Percentiles rank a stretch among this genome's conserved stretches.
These are phyloP conservation scores for Leptographium flavum DNA, from an alignment of 2,329 filamentous ascomycete species.

Conservation along the genomic window DNA sequence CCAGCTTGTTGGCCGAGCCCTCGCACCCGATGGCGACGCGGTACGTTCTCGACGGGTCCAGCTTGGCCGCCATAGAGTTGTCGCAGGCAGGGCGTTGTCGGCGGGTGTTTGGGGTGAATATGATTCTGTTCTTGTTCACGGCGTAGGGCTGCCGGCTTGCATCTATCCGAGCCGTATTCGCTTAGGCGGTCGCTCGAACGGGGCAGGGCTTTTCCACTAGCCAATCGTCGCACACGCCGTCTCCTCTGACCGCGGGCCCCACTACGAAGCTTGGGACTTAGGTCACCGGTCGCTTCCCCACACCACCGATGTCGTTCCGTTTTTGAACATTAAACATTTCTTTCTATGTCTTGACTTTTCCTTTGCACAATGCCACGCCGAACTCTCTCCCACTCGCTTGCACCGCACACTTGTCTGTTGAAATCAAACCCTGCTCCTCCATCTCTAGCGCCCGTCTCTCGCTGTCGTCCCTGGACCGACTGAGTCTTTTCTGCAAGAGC, in stretches of 20 bases:
- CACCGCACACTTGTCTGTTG: neutral
- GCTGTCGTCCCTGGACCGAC: too few relatives aligned
- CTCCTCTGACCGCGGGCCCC: neutral
- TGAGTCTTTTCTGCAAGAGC: too few relatives aligned
- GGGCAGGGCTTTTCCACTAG: neutral
- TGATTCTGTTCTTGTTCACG: too few relatives aligned
- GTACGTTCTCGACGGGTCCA: constrained; percentile 17
- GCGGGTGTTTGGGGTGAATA: neutral
- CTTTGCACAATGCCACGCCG: neutral
- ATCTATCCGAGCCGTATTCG: neutral
- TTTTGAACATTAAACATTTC: neutral
- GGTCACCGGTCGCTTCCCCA: constrained; percentile 2
- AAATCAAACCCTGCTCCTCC: too few relatives aligned
- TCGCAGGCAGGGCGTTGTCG: neutral
- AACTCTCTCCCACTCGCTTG: neutral
- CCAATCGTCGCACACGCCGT: neutral
- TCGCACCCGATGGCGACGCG: constrained; percentile 52
- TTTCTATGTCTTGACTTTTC: neutral
- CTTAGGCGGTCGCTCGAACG: neutral
- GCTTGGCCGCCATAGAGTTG: neutral
- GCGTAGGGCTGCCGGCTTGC: neutral
- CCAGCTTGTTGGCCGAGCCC: constrained; percentile 95
- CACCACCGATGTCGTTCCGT: constrained; percentile 1
- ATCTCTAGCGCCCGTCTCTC: too few relatives aligned
- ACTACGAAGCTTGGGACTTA: neutral